Evolutionary conservation across 805 yeast genomes (phyloP), one percentile per base, ranked within the genome.

Genomic region (Candida glaebosa): DNA sequence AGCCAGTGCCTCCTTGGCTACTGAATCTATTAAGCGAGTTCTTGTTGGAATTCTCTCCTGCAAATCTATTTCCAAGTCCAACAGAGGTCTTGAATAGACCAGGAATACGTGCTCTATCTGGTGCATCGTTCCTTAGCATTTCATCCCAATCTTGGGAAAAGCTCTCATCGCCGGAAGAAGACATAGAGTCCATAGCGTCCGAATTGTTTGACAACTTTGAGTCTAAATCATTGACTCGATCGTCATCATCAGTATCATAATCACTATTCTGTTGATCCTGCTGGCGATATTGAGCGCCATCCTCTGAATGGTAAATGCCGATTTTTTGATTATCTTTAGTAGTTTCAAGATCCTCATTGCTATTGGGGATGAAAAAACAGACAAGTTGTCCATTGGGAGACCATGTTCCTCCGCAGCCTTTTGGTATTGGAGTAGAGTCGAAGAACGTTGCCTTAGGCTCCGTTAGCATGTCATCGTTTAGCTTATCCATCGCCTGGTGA

Each of bases 401-500:
- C 96, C 96, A 90, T 1, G 79, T 69, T 0, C 96, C 96, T 7
- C 96, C 96, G 66, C 96, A 90, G 7, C 89, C 93, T 55, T 87
- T 89, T 0, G 97, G 96, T 10, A 90, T 75, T 0, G 97, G 97
- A 0, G 96, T 87, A 31, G 87, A 82, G 55, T 87, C 95, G 53
- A 39, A 39, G 7, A 34, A 24, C 18, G 41, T 32, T 5, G 38
- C 15, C 5, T 24, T 22, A 4, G 25, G 25, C 15, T 35, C 38
- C 14, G 14, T 24, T 10, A 6, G 28, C 17, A 6, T 6, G 17
- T 24, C 31, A 7, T 6, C 25, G 9, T 33, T 31, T 5, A 37
- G 12, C 14, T 31, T 9, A 20, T 19, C 22, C 7, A 19, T 14
- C 10, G 4, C 14, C 38, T 16, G 15, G 7, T 15, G 36, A 9